Base-by-base conservation (phyloP, 805 yeast genomes). In the Saturnispora hagleri region DNA sequence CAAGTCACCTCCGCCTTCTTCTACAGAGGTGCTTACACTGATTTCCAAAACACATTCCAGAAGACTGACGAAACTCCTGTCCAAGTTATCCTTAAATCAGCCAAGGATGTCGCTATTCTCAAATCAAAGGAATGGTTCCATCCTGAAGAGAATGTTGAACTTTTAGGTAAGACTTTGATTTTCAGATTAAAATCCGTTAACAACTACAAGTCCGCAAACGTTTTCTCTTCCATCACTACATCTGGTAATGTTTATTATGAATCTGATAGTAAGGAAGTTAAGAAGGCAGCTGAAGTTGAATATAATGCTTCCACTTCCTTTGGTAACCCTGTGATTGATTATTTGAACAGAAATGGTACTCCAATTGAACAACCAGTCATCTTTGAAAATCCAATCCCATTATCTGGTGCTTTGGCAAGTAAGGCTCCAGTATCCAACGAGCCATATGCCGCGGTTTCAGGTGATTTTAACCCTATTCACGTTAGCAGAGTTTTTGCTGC, bases 81-180 rank as follows among this genome's bases (percentile, higher is more conserved):
- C 64, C 85, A 90, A 73, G 74, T 93, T 55, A 67, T 77, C 36
- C 74, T 93, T 65, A 75, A 76, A 56, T 71, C 91, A 47, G 75
- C 87, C 45, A 89, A 88, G 75, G 98, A 93, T 65, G 84, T 89
- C 61, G 97, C 99, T 48, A 89, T 93, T 53, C 78, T 93, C 69
- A 80, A 81, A 64, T 88, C 98, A 26, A 93, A 93, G 77, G 98
- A 93, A 73, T 93, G 99, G 99, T 91, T 95, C 81, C 89, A 88
- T 65, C 76, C 87, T 61, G 86, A 82, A 57, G 80, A 78, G 54
- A 80, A 77, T 46, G 72, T 81, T 59, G 89, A 87, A 56, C 74
- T 93, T 62, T 75, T 87, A 61, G 80, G 82, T 65, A 81, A 89
- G 74, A 81, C 86, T 46, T 76, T 93, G 67, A 87, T 89, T 43